phyloP scores from a whole-genome alignment of 306 rosid genomes.

The Purshia tridentata region DNA sequence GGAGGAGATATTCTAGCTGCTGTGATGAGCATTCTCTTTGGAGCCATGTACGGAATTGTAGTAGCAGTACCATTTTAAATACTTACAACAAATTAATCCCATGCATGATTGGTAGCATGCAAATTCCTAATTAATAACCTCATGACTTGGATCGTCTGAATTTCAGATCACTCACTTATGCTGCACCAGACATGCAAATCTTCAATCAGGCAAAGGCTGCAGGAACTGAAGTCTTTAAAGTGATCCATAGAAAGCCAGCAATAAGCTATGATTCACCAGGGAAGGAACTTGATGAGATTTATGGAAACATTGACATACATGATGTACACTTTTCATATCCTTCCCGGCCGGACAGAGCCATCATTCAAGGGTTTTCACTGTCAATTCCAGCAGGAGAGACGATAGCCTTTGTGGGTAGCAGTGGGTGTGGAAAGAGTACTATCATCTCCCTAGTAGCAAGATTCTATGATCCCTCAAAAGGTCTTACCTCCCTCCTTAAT shows the following conservation, averaged over 20 bases:
- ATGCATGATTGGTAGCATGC: too few species aligned
- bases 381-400: constrained; percentile 79
- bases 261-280: constrained; percentile 51
- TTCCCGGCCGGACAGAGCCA: constrained; percentile 60
- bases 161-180: constrained; percentile 75
- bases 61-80: background rate
- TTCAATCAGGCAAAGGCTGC: constrained; percentile 92
- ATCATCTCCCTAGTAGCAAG: constrained; percentile 67
- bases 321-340: constrained; percentile 71
- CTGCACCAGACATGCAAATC: constrained; percentile 88
- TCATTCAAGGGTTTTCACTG: constrained; percentile 67
- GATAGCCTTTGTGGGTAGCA: constrained; percentile 76
- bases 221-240: constrained; percentile 77
- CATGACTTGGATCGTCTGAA: background rate
- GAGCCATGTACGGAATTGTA: constrained; percentile 66
- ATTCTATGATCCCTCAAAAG: constrained; percentile 73
- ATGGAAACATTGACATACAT: constrained; percentile 54
- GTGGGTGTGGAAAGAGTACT: constrained; percentile 99
- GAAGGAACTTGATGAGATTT: constrained; percentile 33
- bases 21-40: constrained; percentile 90
- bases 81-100: background rate
- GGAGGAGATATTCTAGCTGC: constrained; percentile 76
- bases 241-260: constrained; percentile 64
- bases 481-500: constrained; percentile 29
- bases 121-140: too few species aligned